phyloP scores from a whole-genome alignment of 768 basidiomycete species.

The Russula brevipes region DNA sequence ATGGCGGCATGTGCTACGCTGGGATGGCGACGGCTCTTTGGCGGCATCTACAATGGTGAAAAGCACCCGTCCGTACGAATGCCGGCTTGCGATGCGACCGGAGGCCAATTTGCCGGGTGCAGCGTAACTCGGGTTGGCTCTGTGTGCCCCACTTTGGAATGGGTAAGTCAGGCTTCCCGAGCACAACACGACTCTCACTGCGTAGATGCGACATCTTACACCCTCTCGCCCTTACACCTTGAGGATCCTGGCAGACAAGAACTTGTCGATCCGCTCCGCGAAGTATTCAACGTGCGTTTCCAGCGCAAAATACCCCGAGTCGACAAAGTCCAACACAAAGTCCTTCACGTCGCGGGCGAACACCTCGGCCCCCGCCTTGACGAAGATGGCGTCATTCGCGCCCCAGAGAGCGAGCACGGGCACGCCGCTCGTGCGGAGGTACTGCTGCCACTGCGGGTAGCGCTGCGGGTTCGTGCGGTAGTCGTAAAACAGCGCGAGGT shows the following conservation, averaged over 20 bases:
- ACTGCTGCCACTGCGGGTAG: conserved; percentile 45
- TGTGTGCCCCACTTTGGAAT: neutral
- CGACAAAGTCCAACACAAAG: conserved; percentile 37
- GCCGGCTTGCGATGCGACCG: too few species aligned
- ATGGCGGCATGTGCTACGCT: too few species aligned
- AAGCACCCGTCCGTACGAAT: too few species aligned
- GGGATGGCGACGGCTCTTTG: too few species aligned
- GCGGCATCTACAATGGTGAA: too few species aligned
- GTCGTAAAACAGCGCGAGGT: conserved; percentile 40
- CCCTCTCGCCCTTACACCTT: neutral
- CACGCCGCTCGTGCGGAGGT: conserved; percentile 37
- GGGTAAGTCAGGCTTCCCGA: neutral
- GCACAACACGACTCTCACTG: neutral
- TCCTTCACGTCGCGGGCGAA: conserved; percentile 38
- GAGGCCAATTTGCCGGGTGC: too few species aligned
- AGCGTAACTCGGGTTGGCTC: too few species aligned
- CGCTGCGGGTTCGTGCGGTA: conserved; percentile 41
- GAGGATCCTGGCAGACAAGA: too few species aligned
- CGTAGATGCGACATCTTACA: neutral
- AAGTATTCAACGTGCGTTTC: too few species aligned
- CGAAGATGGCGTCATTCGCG: conserved; percentile 41
- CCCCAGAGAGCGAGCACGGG: conserved; percentile 48
- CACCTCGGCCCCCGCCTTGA: conserved; percentile 41
- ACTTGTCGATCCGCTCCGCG: too few species aligned
- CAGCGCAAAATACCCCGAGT: too few species aligned